These are phyloP conservation scores for Fusarium pseudocircinatum DNA, from an alignment of 2,329 filamentous ascomycete species.

Conservation along the genomic window DNA sequence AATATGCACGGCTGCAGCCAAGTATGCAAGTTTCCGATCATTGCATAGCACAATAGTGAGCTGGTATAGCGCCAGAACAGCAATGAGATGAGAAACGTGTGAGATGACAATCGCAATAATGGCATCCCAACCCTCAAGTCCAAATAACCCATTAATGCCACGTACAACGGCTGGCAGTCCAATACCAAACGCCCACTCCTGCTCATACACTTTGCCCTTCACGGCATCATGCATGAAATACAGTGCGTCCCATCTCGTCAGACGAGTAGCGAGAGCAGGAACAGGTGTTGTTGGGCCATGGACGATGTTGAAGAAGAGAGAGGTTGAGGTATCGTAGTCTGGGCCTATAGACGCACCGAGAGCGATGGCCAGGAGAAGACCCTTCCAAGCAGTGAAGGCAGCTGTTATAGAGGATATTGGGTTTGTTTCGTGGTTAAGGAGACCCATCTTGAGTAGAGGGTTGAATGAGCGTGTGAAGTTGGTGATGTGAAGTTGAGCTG, in stretches of 20 bases:
- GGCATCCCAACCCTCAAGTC: constrained; percentile 47
- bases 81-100: constrained; percentile 78
- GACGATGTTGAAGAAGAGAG: constrained; percentile 53
- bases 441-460: constrained; percentile 15
- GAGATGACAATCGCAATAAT: constrained; percentile 73
- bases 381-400: constrained; percentile 73
- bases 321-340: constrained; percentile 83
- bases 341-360: constrained; percentile 60
- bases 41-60: constrained; percentile 68
- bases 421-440: constrained; percentile 19
- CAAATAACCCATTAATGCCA: constrained; percentile 39
- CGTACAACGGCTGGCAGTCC: constrained; percentile 57
- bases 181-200: constrained; percentile 83
- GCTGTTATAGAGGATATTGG: constrained; percentile 41
- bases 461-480: constrained; percentile 1
- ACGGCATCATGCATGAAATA: constrained; percentile 74
- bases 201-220: constrained; percentile 76
- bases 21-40: constrained; percentile 66
- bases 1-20: constrained; percentile 79
- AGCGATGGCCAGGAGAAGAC: constrained; percentile 70
- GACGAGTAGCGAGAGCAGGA: constrained; percentile 60
- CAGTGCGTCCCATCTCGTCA: constrained; percentile 84
- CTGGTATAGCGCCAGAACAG: constrained; percentile 76
- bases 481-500: constrained; percentile 10
- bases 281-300: constrained; percentile 51